These are phyloP conservation scores for Venturia asperata DNA, from an alignment of 2,329 filamentous ascomycete genomes.

Conservation along the genomic window DNA sequence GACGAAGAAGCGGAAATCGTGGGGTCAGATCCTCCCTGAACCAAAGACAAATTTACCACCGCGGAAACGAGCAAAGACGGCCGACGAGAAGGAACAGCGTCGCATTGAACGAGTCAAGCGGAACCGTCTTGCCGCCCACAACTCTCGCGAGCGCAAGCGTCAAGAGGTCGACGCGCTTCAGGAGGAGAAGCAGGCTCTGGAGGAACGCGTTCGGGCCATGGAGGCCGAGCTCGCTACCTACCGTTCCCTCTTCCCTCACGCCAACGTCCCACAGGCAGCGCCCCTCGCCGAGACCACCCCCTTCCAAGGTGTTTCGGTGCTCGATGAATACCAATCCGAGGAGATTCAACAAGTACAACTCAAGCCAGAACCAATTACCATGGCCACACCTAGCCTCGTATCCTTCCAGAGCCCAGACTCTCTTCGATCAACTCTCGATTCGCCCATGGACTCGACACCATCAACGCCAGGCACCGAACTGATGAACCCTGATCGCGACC, in stretches of 20 bases:
- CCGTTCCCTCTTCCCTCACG: constrained; percentile 29
- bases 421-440: constrained; percentile 17
- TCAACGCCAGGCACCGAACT: constrained; percentile 36
- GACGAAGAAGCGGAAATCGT: constrained; percentile 93
- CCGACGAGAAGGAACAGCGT: constrained; percentile 97
- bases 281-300: constrained; percentile 23
- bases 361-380: background rate
- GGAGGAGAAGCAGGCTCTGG: constrained; percentile 55
- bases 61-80: constrained; percentile 95
- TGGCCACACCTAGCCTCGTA: constrained; percentile 9
- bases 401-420: constrained; percentile 16
- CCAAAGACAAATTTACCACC: constrained; percentile 95
- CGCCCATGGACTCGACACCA: constrained; percentile 28
- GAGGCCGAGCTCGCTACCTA: constrained; percentile 39
- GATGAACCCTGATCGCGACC: constrained; percentile 61
- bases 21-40: constrained; percentile 93
- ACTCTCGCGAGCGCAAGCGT: constrained; percentile 88
- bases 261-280: constrained; percentile 14
- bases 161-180: constrained; percentile 81
- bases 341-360: background rate
- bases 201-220: constrained; percentile 51
- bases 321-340: constrained; percentile 25
- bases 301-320: constrained; percentile 21
- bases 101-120: constrained; percentile 94
- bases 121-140: constrained; percentile 92